Base-by-base conservation (phyloP, 768 basidiomycete species). In the Kondoa malvinella region DNA sequence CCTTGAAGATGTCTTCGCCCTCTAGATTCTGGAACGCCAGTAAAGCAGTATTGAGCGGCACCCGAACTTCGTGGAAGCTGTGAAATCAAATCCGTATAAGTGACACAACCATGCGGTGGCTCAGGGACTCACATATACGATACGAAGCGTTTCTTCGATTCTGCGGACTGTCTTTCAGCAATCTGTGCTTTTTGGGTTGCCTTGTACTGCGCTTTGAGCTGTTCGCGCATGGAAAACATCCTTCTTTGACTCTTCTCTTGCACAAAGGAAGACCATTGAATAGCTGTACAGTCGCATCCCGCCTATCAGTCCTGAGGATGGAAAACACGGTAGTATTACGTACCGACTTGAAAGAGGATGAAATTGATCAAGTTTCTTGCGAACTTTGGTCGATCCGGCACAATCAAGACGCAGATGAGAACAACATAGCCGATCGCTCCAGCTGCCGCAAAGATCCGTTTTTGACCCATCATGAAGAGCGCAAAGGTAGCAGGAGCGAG, bases 91-190 rank as follows among this genome's bases (percentile, higher is more conserved):
- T 30, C 33, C 27, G 30, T 34, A 17, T 63, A 12, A 63, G 27
- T 3, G 16, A n/a, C 16, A 14, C 14, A 32, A 14, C 29, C 32
- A 8, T 26, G 30, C 27, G 31, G 61, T 17, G 30, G n/a, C 16
- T 8, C 17, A 17, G 8, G 27, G 27, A 34, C 61, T 27, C 61
- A 32, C 61, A 82, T 75, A 70, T 76, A 79, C 16, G 77, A 78
- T n/a, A 71, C 82, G 83, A 78, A 81, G 84, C 86, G 87, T 85
- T 71, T 82, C 76, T 92, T 92, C 3, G 87, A 88, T 71, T 92
- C 91, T 3, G 85, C 83, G 65, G 69, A 67, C 33, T 65, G 34
- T 33, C 67, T 64, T 81, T 87, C 81, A 72, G 85, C 82, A 78
- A 88, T 81, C 76, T 89, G 87, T 3, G 87, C 81, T 77, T 86